phyloP scores from a whole-genome alignment of 2,329 filamentous ascomycete species.

The Cadophora luteo-olivacea region DNA sequence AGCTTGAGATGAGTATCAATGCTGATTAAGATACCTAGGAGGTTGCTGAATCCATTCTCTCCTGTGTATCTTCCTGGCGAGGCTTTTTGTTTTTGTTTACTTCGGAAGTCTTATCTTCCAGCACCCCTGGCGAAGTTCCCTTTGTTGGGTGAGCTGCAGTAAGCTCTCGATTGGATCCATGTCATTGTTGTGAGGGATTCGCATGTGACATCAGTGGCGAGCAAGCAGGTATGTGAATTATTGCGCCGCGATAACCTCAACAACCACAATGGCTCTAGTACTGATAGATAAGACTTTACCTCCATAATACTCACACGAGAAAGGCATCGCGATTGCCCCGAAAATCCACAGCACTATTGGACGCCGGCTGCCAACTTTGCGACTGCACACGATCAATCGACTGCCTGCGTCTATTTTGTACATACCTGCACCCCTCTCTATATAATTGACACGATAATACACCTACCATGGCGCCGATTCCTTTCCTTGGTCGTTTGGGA shows the following conservation, averaged over 20 bases:
- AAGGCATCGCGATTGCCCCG: background rate
- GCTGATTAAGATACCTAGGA: background rate
- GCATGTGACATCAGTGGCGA: slow-evolving; percentile 33
- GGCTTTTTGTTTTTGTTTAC: background rate
- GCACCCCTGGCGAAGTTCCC: background rate
- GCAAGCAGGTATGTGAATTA: slow-evolving; percentile 16
- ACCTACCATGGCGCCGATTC: slow-evolving; percentile 45
- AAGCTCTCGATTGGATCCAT: background rate
- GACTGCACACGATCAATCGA: slow-evolving; percentile 6
- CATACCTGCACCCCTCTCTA: slow-evolving; percentile 20
- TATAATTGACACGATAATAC: slow-evolving; percentile 29
- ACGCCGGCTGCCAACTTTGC: background rate
- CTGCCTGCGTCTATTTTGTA: slow-evolving; percentile 17
- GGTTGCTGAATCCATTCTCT: background rate
- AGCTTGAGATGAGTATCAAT: background rate
- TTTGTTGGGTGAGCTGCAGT: background rate
- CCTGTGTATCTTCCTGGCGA: background rate
- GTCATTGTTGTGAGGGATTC: slow-evolving; percentile 1
- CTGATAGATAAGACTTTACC: background rate
- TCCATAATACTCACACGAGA: background rate
- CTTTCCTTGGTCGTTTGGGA: slow-evolving; percentile 51
- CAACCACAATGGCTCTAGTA: slow-evolving; percentile 3
- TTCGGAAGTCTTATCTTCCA: background rate
- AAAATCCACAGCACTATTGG: background rate
- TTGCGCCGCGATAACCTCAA: background rate